Evolutionary conservation across 176 grass and related monocot genomes (phyloP), one percentile per base, ranked within the genome.

Genomic region (Dendrocalamus sinicus): DNA sequence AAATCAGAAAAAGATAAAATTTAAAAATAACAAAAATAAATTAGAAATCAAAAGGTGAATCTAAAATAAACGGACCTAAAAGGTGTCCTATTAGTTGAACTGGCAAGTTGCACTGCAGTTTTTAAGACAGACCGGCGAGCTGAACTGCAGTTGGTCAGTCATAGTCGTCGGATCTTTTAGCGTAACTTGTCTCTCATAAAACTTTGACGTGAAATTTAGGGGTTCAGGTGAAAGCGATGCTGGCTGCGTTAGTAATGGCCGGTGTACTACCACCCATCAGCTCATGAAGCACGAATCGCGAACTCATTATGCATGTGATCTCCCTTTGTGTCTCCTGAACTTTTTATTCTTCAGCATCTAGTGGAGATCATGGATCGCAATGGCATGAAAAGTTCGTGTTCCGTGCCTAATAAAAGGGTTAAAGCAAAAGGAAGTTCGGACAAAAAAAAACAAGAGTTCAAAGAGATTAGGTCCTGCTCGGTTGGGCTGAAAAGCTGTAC

Each of bases 341-440:
- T 6, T 65, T 77, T 22, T 77, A 12, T 39, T 72, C 45, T 35
- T 65, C 35, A 12, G 30, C 62, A 35, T 72, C 32, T 71, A 45
- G 55, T 39, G 73, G 74, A 52, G 68, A 87, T 53, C 73, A 60
- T 69, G 61, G 60, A 83, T 19, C 70, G 6, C 20, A 30, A 75
- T 19, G 62, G 5, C 70, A 14, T 40, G 14, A 76, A 81, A 39
- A 61, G 54, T 63, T 62, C 63, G 53, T 80, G 81, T 50, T 68
- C 55, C 37, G n/a, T 12, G 85, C 89, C 85, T 81, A 84, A 81
- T 81, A 47, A 76, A 84, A 68, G 67, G 23, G 52, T 46, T 70
- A 88, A 86, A 90, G 76, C 20, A 35, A n/a, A 58, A 24, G 23
- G 9, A 8, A 15, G 16, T 24, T 58, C 13, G 43, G 63, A 75